Evolutionary conservation across 1,284 basidiomycete genomes (phyloP).

Genomic region (Cutaneotrichosporon sp.): DNA sequence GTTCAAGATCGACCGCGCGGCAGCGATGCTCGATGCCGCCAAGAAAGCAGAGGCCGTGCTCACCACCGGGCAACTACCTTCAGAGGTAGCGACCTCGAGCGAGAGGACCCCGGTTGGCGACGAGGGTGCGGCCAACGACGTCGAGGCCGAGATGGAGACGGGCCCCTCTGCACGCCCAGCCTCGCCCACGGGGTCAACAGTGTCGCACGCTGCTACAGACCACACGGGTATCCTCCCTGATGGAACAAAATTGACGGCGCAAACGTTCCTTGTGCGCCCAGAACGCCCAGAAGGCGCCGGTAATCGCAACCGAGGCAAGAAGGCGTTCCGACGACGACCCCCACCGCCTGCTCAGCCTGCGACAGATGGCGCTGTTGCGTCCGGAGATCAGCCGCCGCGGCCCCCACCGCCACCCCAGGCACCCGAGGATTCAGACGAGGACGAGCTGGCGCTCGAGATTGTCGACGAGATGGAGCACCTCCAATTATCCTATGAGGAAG

Average conservation of each 20-base stretch:
- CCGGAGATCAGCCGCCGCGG: not conserved
- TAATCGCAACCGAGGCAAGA: slow-evolving; percentile 41
- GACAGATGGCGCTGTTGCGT: not conserved
- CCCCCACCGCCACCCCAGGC: slow-evolving; percentile 37
- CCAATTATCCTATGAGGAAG: slow-evolving; percentile 84
- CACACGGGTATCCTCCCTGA: slow-evolving; percentile 15
- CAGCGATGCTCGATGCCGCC: slow-evolving; percentile 46
- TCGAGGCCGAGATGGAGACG: slow-evolving; percentile 4
- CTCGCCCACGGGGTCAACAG: slow-evolving; percentile 13
- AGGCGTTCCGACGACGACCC: slow-evolving; percentile 34
- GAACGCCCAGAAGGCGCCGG: slow-evolving; percentile 36
- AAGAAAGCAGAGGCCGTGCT: slow-evolving; percentile 47
- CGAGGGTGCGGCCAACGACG: not conserved
- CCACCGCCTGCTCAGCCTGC: slow-evolving; percentile 8
- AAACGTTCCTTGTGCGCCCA: slow-evolving; percentile 47
- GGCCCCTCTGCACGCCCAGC: slow-evolving; percentile 4
- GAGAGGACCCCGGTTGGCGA: slow-evolving; percentile 3
- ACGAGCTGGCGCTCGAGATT: slow-evolving; percentile 37
- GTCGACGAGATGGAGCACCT: slow-evolving; percentile 78
- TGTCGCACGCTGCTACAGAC: slow-evolving; percentile 6
- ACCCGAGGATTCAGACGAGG: slow-evolving; percentile 65
- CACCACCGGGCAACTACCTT: slow-evolving; percentile 20
- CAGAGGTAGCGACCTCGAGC: not conserved
- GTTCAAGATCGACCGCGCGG: slow-evolving; percentile 76
- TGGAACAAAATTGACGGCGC: slow-evolving; percentile 36